These are phyloP conservation scores for Vitis labrusca DNA, from an alignment of 164 flowering plant genomes.

Conservation along the genomic window DNA sequence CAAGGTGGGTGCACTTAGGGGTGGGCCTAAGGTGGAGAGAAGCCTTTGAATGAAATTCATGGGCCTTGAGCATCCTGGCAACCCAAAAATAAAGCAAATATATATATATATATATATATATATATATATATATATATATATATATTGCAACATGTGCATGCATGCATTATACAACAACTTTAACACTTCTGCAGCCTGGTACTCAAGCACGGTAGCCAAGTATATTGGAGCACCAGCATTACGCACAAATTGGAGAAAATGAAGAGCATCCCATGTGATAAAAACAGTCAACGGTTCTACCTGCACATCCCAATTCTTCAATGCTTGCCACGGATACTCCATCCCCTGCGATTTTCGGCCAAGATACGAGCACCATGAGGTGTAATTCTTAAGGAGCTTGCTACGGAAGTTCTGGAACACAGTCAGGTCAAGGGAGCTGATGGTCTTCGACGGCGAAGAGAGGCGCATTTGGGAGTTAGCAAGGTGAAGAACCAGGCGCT, in stretches of 20 bases:
- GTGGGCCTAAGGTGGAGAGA: no score
- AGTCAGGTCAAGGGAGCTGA: conserved; percentile 49
- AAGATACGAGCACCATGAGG: conserved; percentile 81
- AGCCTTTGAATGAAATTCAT: no score
- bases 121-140: no score
- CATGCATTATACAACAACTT: no score
- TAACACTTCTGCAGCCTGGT: no score
- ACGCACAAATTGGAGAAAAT: conserved; percentile 68
- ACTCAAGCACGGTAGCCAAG: no score
- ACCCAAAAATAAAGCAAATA: no score
- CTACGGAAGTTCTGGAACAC: conserved; percentile 63
- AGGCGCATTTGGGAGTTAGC: conserved; percentile 94
- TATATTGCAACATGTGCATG: no score
- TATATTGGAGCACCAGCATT: conserved; percentile 70
- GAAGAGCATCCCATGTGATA: conserved; percentile 79
- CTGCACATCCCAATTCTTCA: conserved; percentile 63
- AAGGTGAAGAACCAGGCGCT: conserved; percentile 85
- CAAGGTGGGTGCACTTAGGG: no score
- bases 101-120: no score
- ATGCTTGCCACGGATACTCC: conserved; percentile 60
- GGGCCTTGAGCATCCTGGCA: no score
- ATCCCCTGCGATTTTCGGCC: conserved; percentile 49
- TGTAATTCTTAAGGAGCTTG: conserved; percentile 67
- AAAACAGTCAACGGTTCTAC: conserved; percentile 66
- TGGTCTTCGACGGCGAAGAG: conserved; percentile 47